Conservation (phyloP, 257 asterid genomes). For the Echium plantagineum region DNA sequence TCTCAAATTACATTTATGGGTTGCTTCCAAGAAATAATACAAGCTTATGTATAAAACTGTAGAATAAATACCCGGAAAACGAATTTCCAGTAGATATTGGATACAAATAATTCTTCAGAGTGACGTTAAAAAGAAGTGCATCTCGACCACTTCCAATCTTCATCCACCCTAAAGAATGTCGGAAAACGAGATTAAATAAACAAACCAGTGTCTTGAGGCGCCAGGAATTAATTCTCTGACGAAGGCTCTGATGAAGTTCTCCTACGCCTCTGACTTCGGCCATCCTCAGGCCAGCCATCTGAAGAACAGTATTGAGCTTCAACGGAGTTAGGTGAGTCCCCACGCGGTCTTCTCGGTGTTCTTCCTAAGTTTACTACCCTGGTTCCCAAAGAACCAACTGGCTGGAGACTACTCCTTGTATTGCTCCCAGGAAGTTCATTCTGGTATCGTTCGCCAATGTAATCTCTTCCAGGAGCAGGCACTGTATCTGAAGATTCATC, state of each 20-base stretch:
- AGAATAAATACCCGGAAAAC: no score
- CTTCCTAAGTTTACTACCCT: conserved; percentile 39
- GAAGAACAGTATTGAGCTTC: conserved; percentile 31
- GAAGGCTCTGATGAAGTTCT: conserved; percentile 29
- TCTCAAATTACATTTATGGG: no score
- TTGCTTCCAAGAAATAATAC: no score
- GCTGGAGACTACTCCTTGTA: conserved; percentile 34
- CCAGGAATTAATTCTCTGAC: conserved; percentile 21
- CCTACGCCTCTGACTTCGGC: conserved; percentile 16
- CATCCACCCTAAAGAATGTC: neutral
- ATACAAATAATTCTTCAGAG: neutral
- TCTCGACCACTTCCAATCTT: neutral
- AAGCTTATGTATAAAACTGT: no score
- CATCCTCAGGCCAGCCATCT: conserved; percentile 15
- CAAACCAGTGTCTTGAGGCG: neutral
- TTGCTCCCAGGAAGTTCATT: conserved; percentile 42
- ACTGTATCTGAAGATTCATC: conserved; percentile 25
- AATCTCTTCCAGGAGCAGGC: conserved; percentile 44
- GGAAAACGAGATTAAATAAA: neutral
- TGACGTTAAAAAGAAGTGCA: neutral
- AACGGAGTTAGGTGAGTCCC: conserved; percentile 39
- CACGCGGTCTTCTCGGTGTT: conserved; percentile 60
- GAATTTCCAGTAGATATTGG: no score
- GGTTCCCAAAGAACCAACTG: conserved; percentile 32
- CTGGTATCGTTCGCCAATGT: conserved; percentile 52